Conservation (phyloP, 2,329 filamentous ascomycete genomes). For the Aspergillus sp. region DNA sequence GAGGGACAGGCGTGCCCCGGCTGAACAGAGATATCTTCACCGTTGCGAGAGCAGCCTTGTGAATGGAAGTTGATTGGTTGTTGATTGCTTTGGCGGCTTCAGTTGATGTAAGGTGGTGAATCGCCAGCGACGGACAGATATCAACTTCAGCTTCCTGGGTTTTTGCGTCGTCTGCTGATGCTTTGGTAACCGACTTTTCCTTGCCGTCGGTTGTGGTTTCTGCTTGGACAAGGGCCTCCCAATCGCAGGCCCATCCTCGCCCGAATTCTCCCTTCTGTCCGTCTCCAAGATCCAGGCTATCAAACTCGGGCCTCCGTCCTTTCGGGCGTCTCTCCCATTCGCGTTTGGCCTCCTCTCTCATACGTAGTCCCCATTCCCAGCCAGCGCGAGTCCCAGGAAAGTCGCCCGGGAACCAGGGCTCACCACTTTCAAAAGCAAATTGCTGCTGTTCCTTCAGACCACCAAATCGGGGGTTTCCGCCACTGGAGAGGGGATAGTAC, state of each 20-base stretch:
- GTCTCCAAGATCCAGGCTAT: conserved; percentile 69
- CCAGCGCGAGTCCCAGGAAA: conserved; percentile 77
- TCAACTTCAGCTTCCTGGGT: conserved; percentile 10
- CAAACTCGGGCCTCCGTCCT: conserved; percentile 75
- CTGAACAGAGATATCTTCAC: conserved; percentile 66
- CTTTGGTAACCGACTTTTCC: conserved; percentile 13
- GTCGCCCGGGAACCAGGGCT: conserved; percentile 84
- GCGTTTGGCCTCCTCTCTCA: conserved; percentile 58
- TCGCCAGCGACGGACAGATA: conserved; percentile 26
- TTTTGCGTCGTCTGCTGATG: conserved; percentile 7
- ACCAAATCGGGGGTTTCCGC: conserved; percentile 78
- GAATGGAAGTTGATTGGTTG: conserved; percentile 21
- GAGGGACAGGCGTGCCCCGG: conserved; percentile 68
- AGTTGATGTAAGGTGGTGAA: conserved; percentile 41
- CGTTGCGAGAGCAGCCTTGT: conserved; percentile 50
- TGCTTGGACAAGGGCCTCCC: conserved; percentile 64
- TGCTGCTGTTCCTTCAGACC: conserved; percentile 79
- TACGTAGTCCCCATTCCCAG: conserved; percentile 70
- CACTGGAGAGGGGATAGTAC: conserved; percentile 75
- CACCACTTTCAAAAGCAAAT: conserved; percentile 73
- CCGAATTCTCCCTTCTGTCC: conserved; percentile 80
- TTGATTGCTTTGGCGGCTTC: conserved; percentile 26
- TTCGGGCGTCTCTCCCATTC: conserved; percentile 78
- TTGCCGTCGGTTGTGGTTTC: neutral
- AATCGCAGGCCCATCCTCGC: conserved; percentile 78